Conservation (phyloP, 108 stramenopile species). For the Licmophora abbreviata region DNA sequence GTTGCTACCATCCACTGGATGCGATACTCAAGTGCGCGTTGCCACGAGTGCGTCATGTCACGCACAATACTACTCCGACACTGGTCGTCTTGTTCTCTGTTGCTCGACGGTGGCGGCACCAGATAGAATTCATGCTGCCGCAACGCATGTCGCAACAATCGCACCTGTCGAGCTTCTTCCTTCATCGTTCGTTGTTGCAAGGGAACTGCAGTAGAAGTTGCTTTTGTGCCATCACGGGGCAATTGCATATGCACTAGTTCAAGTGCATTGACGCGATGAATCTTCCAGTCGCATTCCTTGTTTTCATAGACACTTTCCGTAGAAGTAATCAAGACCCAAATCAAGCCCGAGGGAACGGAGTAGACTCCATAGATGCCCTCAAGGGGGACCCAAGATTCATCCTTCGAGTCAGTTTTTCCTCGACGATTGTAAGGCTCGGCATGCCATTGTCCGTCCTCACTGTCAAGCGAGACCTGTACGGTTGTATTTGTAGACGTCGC, state of each 20-base stretch:
- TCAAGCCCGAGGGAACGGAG: conserved; percentile 52
- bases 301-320: conserved; percentile 41
- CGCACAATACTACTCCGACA: conserved; percentile 17
- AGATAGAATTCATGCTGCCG: conserved; percentile 73
- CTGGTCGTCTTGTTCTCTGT: conserved; percentile 3
- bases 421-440: conserved; percentile 1
- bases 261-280: conserved; percentile 42
- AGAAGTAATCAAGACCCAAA: conserved; percentile 49
- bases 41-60: conserved; percentile 63
- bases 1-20: background rate
- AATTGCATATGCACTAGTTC: conserved; percentile 62
- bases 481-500: background rate
- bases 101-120: conserved; percentile 12
- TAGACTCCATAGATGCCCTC: conserved; percentile 82
- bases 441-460: background rate
- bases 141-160: conserved; percentile 57
- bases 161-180: conserved; percentile 64
- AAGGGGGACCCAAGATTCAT: conserved; percentile 27
- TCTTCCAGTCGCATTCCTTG: conserved; percentile 48
- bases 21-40: conserved; percentile 25
- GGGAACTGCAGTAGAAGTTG: background rate
- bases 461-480: conserved; percentile 10
- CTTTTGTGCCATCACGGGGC: conserved; percentile 12
- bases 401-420: background rate
- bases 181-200: conserved; percentile 6